These are phyloP conservation scores for Citrullus colocynthis DNA, from an alignment of 306 rosid genomes.

Conservation along the genomic window DNA sequence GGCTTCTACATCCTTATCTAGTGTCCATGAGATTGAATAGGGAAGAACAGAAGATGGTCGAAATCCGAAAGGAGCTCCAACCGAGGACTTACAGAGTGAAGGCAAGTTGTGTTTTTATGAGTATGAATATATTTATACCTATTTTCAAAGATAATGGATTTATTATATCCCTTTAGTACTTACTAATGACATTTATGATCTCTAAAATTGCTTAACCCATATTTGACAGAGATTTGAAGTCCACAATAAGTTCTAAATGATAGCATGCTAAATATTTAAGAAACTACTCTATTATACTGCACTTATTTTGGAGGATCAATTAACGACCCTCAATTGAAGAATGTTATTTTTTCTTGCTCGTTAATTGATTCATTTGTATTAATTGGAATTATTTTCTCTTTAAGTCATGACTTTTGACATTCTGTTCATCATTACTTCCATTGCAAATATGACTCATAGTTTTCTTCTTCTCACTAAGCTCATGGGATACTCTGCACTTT, in stretches of 20 bases:
- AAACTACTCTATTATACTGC: neutral
- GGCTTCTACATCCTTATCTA: constrained; percentile 72
- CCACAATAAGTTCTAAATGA: neutral
- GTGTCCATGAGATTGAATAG: constrained; percentile 68
- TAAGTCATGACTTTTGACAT: too few relatives aligned
- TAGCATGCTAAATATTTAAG: neutral
- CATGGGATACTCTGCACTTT: neutral
- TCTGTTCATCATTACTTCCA: too few relatives aligned
- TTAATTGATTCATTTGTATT: too few relatives aligned
- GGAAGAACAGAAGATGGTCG: constrained; percentile 88
- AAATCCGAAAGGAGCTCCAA: constrained; percentile 80
- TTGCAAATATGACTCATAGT: too few relatives aligned
- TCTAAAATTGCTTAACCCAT: neutral
- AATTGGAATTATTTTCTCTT: too few relatives aligned
- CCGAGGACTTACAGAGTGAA: constrained; percentile 74
- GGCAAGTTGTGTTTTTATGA: constrained; percentile 33
- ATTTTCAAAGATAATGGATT: neutral
- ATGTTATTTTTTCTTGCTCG: neutral
- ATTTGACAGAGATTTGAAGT: neutral
- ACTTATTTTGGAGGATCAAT: neutral
- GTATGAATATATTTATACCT: neutral
- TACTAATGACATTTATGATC: neutral
- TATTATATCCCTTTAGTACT: neutral
- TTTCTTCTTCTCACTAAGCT: neutral
- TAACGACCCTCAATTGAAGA: neutral